Base-by-base conservation (phyloP, 192 early-diverging fungal species). In the Coemansia guatemalensis region DNA sequence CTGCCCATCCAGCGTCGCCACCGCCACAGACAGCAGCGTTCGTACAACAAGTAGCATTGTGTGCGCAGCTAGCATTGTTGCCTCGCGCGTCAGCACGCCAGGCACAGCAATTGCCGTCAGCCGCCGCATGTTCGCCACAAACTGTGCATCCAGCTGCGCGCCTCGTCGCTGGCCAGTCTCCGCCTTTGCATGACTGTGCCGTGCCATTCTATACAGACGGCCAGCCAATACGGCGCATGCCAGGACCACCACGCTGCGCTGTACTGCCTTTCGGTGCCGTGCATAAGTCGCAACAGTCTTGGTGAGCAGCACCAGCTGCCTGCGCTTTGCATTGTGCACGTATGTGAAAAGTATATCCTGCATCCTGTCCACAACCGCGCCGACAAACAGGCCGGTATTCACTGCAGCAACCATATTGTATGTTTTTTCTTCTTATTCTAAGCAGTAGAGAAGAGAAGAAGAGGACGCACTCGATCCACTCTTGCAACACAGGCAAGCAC, bases 1-100 rank as follows among this genome's bases (percentile, higher is more conserved):
- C 53, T 82, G 71, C 22, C 91, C 89, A 57, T 69, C 67, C 26
- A 77, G 77, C n/a, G 71, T 62, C 3, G 96, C 95, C 48, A 99
- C 91, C 49, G 91, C 95, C 1, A 99, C 87, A 20, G 93, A 95
- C 29, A 99, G 73, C 44, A 94, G 83, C 2, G 96, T 96, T 39
- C 96, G 83, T 54, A 93, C 89, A 20, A 99, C 64, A 18, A 97
- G 82, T 76, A 98, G 93, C 9, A 85, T 84, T 49, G 92, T 91
- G 74, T 95, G 95, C 27, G 91, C 73, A 26, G 88, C 76, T 24
- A 98, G 75, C 73, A 98, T 82, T 81, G 85, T 87, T 68, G 95
- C 92, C 70, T 98, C 96, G 56, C 88, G 92, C 35, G 88, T 89
- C 5, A 83, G 57, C 30, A 93, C 73, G 5, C 94, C 92, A 18